Conservation (phyloP, 78 protist genomes). For the Tieghemostelium lacteum region DNA sequence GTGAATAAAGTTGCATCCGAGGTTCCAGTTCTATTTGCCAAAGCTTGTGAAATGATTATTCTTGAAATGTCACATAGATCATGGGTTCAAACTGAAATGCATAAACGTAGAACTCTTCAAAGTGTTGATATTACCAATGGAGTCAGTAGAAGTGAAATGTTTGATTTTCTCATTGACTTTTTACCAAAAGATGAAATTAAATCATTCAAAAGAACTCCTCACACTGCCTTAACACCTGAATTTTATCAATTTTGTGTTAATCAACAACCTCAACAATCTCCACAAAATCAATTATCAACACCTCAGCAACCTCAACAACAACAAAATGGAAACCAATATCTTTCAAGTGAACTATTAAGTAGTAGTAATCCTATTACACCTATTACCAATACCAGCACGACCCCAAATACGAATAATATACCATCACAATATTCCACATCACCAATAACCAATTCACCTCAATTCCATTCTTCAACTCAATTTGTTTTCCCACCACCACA, state of each 20-base stretch:
- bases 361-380: background rate
- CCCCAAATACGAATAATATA: background rate
- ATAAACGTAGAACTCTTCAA: constrained; percentile 81
- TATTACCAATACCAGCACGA: background rate
- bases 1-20: constrained; percentile 3
- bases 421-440: background rate
- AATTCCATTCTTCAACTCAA: too few relatives aligned
- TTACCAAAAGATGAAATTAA: constrained; percentile 57
- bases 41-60: constrained; percentile 90
- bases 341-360: background rate
- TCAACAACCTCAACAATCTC: background rate
- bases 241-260: background rate
- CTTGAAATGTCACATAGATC: constrained; percentile 83
- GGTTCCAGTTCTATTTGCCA: constrained; percentile 86
- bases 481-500: too few relatives aligned
- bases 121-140: constrained; percentile 83
- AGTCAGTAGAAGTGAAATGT: constrained; percentile 69
- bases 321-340: background rate
- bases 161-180: constrained; percentile 89
- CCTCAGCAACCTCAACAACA: background rate
- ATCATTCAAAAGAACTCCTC: background rate
- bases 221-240: background rate
- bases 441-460: background rate
- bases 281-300: background rate
- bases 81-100: constrained; percentile 78